These are phyloP conservation scores for Zygnema circumcarinatum DNA, from an alignment of 139 green algal species.

Conservation along the genomic window DNA sequence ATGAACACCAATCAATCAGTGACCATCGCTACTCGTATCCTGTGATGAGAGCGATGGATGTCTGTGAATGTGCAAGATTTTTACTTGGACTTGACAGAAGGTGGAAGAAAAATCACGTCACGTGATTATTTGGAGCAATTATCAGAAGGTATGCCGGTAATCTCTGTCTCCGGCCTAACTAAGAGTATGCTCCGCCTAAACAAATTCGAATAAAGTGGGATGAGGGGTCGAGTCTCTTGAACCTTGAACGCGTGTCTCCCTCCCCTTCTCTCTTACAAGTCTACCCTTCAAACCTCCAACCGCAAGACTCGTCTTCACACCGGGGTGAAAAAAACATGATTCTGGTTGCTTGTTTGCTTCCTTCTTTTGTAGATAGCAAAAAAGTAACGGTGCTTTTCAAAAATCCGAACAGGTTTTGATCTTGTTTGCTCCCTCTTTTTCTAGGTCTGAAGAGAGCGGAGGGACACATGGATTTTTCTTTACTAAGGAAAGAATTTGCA, in stretches of 20 bases:
- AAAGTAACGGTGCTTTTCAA: too few relatives aligned
- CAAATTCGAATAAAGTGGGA: not conserved
- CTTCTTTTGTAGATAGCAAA: too few relatives aligned
- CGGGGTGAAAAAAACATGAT: too few relatives aligned
- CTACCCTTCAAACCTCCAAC: too few relatives aligned
- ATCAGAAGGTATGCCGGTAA: slow-evolving; percentile 73
- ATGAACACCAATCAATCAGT: too few relatives aligned
- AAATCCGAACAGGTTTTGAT: too few relatives aligned
- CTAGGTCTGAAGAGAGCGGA: too few relatives aligned
- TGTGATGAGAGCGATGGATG: too few relatives aligned
- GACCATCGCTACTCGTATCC: too few relatives aligned
- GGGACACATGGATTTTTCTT: slow-evolving; percentile 66
- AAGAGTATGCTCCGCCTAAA: slow-evolving; percentile 72
- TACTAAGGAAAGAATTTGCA: not conserved
- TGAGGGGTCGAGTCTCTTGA: slow-evolving; percentile 76
- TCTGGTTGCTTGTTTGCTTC: too few relatives aligned
- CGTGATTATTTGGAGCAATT: slow-evolving; percentile 91
- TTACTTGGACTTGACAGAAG: slow-evolving; percentile 87
- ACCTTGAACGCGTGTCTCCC: slow-evolving; percentile 91
- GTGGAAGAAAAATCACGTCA: slow-evolving; percentile 68
- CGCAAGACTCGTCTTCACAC: too few relatives aligned
- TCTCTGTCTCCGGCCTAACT: slow-evolving; percentile 63
- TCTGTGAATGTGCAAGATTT: slow-evolving; percentile 77
- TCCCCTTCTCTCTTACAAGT: too few relatives aligned
- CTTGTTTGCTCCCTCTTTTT: slow-evolving; percentile 80